Conservation (phyloP, 192 early-diverging fungal genomes). For the Coemansia sp. region DNA sequence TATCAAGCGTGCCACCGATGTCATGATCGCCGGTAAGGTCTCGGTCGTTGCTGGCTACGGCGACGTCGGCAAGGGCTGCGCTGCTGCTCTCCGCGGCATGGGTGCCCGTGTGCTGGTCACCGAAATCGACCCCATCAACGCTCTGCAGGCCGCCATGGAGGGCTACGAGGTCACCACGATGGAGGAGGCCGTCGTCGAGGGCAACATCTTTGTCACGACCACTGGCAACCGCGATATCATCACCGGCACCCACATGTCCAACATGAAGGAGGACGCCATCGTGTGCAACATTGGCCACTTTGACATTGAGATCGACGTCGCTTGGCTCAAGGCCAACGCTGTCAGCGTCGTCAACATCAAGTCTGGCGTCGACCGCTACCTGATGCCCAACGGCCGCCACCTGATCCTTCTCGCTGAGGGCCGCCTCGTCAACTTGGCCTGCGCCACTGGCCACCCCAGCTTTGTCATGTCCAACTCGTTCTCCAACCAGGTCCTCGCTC, state of each 20-base stretch:
- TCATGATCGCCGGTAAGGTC: constrained; percentile 99
- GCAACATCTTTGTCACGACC: constrained; percentile 98
- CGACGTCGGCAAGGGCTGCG: constrained; percentile 99
- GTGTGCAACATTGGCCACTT: constrained; percentile 99
- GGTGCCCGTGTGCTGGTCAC: constrained; percentile 97
- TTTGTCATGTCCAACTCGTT: constrained; percentile 99
- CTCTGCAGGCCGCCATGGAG: constrained; percentile 98
- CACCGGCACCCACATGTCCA: constrained; percentile 84
- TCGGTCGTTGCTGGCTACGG: constrained; percentile 98
- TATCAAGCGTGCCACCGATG: constrained; percentile 99
- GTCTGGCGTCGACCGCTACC: constrained; percentile 97
- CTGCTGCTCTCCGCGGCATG: constrained; percentile 95
- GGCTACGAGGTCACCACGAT: constrained; percentile 99
- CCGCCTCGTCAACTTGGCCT: constrained; percentile 98
- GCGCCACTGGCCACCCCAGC: constrained; percentile 97
- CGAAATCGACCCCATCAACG: constrained; percentile 99
- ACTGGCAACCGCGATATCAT: constrained; percentile 99
- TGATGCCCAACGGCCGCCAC: constrained; percentile 85
- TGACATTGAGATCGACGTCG: constrained; percentile 98
- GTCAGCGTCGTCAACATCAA: constrained; percentile 90
- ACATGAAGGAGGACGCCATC: constrained; percentile 98
- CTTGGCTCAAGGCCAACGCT: constrained; percentile 97
- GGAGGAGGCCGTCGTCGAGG: constrained; percentile 89
- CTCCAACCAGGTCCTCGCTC: constrained; percentile 97
- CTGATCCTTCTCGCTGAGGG: constrained; percentile 98